phyloP scores from a whole-genome alignment of 306 rosid genomes.

The Albizia julibrissin region DNA sequence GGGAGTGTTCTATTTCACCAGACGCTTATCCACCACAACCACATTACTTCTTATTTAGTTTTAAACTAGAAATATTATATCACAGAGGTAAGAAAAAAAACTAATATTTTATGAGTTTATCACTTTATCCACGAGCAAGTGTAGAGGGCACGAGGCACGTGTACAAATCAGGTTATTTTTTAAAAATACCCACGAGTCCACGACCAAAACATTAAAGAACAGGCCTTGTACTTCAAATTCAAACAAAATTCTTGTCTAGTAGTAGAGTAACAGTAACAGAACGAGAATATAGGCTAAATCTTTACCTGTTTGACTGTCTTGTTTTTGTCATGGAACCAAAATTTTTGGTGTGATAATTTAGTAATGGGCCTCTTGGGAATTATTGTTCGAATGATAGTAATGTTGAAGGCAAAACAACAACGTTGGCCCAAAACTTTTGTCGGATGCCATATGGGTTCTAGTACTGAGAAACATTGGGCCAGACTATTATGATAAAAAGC shows the following conservation, averaged over 20 bases:
- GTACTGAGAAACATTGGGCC: neutral
- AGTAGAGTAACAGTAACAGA: too few species aligned
- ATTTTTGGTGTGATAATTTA: neutral
- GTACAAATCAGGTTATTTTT: neutral
- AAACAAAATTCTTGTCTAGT: too few species aligned
- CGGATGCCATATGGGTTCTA: neutral
- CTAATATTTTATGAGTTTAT: neutral
- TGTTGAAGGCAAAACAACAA: too few species aligned
- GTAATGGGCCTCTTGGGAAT: neutral
- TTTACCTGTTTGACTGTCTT: neutral
- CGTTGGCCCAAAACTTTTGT: neutral
- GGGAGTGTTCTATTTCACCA: neutral
- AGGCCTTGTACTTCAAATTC: too few species aligned
- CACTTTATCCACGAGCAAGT: neutral
- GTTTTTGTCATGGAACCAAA: neutral
- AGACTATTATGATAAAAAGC: too few species aligned
- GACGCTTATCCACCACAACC: conserved; percentile 1
- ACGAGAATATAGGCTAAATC: too few species aligned
- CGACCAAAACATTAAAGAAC: too few species aligned
- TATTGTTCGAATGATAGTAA: neutral
- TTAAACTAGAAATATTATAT: too few species aligned
- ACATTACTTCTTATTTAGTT: neutral
- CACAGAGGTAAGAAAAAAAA: too few species aligned
- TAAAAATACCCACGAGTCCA: too few species aligned
- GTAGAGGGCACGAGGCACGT: neutral